Conservation (phyloP, 805 yeast species). For the Metschnikowia borealis region DNA sequence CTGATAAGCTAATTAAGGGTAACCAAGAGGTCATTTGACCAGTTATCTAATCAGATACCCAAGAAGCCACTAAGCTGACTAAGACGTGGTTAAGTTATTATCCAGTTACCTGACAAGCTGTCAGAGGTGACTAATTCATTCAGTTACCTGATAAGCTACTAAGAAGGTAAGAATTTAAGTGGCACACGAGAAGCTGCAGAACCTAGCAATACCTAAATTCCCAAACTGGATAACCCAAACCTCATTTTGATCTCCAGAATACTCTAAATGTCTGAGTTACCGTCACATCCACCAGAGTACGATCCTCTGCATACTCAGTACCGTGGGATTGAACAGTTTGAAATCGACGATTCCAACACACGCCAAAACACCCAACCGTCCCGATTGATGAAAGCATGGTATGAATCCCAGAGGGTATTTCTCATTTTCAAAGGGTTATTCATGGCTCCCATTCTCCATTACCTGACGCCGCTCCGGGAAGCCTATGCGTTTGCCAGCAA, state of each 20-base stretch:
- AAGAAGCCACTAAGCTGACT: no score
- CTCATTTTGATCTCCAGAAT: neutral
- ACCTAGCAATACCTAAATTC: no score
- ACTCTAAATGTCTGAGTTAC: neutral
- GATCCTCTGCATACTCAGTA: neutral
- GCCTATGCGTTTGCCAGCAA: slow-evolving; percentile 38
- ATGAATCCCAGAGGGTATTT: slow-evolving; percentile 33
- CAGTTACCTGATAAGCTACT: no score
- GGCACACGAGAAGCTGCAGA: no score
- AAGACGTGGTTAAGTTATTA: no score
- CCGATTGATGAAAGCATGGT: slow-evolving; percentile 29
- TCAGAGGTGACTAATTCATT: no score
- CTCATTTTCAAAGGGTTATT: slow-evolving; percentile 32
- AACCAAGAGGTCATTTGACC: no score
- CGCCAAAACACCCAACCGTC: neutral
- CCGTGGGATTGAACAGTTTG: slow-evolving; percentile 30
- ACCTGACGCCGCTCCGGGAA: slow-evolving; percentile 51
- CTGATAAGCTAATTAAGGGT: no score
- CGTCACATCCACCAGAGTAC: slow-evolving; percentile 3
- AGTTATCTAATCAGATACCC: no score
- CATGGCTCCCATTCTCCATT: slow-evolving; percentile 41
- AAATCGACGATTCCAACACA: slow-evolving; percentile 29
- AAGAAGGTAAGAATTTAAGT: no score
- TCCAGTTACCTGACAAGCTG: no score
- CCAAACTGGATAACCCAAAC: no score